Evolutionary conservation across 176 grass and related monocot species (phyloP).

Genomic region (Phoenix roebelenii): DNA sequence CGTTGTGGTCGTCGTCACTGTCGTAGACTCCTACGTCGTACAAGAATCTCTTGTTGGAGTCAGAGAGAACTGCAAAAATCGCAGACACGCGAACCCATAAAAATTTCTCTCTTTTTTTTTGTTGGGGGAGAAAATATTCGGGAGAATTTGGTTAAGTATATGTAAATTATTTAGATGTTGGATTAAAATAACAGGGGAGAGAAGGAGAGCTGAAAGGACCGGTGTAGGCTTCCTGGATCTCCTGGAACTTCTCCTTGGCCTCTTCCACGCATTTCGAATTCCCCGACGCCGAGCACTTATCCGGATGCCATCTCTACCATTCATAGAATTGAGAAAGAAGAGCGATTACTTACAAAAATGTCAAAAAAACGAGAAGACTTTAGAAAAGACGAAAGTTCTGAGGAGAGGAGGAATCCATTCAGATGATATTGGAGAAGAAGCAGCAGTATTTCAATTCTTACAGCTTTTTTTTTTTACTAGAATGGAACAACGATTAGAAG

Average conservation of each 20-base stretch:
- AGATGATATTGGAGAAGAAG: too few relatives aligned
- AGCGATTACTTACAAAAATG: too few relatives aligned
- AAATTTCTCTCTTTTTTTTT: neutral
- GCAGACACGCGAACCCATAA: constrained; percentile 1
- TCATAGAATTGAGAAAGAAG: constrained; percentile 4
- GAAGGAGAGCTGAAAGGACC: constrained; percentile 30
- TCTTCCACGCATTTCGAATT: constrained; percentile 47
- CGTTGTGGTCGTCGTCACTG: constrained; percentile 48
- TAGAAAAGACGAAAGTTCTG: too few relatives aligned
- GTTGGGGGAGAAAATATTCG: neutral
- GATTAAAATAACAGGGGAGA: constrained; percentile 9
- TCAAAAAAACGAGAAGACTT: too few relatives aligned
- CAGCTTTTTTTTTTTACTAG: too few relatives aligned
- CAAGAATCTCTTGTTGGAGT: constrained; percentile 86
- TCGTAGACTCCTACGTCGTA: constrained; percentile 84
- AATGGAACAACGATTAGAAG: too few relatives aligned
- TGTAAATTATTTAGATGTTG: too few relatives aligned
- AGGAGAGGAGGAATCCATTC: too few relatives aligned
- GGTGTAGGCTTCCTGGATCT: constrained; percentile 86
- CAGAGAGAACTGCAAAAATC: constrained; percentile 65
- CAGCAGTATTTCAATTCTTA: too few relatives aligned
- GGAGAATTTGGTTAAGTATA: too few relatives aligned
- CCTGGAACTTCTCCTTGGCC: constrained; percentile 94
- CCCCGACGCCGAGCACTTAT: constrained; percentile 67
- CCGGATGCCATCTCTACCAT: constrained; percentile 84